A percentile compares a stretch with the other conserved stretches of the same genome.
Conservation (phyloP, 2,329 filamentous ascomycete genomes). For the Erysiphe neolycopersici region DNA sequence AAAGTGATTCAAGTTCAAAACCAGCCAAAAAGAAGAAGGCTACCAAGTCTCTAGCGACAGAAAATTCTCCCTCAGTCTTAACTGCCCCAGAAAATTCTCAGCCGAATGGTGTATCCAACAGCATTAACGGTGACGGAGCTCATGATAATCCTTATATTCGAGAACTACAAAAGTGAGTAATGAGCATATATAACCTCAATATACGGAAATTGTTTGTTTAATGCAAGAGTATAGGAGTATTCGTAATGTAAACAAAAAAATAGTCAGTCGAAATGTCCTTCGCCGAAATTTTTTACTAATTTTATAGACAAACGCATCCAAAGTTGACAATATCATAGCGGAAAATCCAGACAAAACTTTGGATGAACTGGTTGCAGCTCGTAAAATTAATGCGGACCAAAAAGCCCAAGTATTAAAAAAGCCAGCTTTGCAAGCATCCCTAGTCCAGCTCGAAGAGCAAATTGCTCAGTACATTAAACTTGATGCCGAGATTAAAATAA, state of each 20-base stretch:
- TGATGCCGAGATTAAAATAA: conserved; percentile 41
- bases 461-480: conserved; percentile 48
- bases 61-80: conserved; percentile 22
- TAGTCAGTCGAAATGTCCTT: conserved; percentile 30
- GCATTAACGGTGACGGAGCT: conserved; percentile 15
- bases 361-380: conserved; percentile 42
- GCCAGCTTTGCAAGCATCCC: conserved; percentile 39
- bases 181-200: not conserved
- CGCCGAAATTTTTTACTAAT: conserved; percentile 3
- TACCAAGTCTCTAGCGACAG: conserved; percentile 24
- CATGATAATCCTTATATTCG: conserved; percentile 57
- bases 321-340: conserved; percentile 41
- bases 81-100: conserved; percentile 22
- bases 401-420: conserved; percentile 56
- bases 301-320: conserved; percentile 38
- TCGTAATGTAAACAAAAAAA: conserved; percentile 81
- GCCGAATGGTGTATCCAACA: conserved; percentile 7
- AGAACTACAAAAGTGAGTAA: conserved; percentile 58
- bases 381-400: conserved; percentile 59
- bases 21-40: conserved; percentile 42
- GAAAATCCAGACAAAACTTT: conserved; percentile 45
- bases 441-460: conserved; percentile 47
- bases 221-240: conserved; percentile 34
- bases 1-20: conserved; percentile 28
- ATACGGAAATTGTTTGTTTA: not conserved